phyloP scores from a whole-genome alignment of 2,329 filamentous ascomycete genomes.

The Mycocentrospora acerina region DNA sequence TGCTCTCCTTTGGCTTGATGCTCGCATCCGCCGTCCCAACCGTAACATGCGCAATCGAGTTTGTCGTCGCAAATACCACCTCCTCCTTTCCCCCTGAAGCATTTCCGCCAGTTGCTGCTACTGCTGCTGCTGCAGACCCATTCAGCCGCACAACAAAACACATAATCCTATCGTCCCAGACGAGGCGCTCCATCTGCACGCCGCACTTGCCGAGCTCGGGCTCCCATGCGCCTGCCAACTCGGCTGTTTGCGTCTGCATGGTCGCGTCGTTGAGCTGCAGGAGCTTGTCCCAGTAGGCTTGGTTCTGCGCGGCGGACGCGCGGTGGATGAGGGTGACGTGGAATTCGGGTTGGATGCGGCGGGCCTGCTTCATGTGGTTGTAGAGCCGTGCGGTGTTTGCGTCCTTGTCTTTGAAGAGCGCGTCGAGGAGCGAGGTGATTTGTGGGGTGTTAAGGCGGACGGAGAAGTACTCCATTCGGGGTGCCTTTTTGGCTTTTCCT shows the following conservation, averaged over 20 bases:
- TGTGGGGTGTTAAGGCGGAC: slow-evolving; percentile 56
- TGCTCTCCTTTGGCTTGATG: slow-evolving; percentile 94
- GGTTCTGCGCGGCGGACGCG: slow-evolving; percentile 59
- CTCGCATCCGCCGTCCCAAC: slow-evolving; percentile 73
- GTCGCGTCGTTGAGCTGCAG: slow-evolving; percentile 53
- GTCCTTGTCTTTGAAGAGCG: slow-evolving; percentile 63
- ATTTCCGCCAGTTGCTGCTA: slow-evolving; percentile 17
- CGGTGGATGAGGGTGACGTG: slow-evolving; percentile 94
- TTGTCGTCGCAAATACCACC: slow-evolving; percentile 62
- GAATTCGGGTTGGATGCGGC: slow-evolving; percentile 80
- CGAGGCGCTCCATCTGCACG: slow-evolving; percentile 64
- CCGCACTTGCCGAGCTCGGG: slow-evolving; percentile 64
- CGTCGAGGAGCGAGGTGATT: slow-evolving; percentile 63
- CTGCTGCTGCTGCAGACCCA: slow-evolving; percentile 25
- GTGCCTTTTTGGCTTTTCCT: slow-evolving; percentile 51
- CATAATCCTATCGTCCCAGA: slow-evolving; percentile 89
- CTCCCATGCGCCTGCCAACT: slow-evolving; percentile 44
- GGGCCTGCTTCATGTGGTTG: slow-evolving; percentile 68
- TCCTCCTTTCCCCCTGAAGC: slow-evolving; percentile 56
- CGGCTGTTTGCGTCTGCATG: slow-evolving; percentile 35
- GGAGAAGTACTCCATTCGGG: slow-evolving; percentile 65
- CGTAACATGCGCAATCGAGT: slow-evolving; percentile 82
- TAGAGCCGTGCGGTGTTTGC: slow-evolving; percentile 67
- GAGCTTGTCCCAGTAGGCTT: slow-evolving; percentile 77
- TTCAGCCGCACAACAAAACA: slow-evolving; percentile 73